Evolutionary conservation across 2,329 filamentous ascomycete species (phyloP).

Genomic region (Cladosporium sp.): DNA sequence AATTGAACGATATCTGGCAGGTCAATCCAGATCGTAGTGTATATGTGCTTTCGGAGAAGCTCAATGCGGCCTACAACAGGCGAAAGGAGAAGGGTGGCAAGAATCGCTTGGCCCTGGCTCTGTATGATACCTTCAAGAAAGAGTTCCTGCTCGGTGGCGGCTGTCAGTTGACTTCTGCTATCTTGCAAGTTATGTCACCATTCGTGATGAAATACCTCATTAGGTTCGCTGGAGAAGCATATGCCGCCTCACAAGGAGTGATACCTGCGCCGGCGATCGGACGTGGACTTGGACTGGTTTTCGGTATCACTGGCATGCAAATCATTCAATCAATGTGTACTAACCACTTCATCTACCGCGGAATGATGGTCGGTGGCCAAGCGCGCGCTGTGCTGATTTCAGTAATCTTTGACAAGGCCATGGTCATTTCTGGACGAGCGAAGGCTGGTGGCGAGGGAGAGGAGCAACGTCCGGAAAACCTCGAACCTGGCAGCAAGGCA

Average conservation of each 20-base stretch:
- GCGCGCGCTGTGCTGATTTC: conserved; percentile 76
- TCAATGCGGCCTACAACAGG: conserved; percentile 62
- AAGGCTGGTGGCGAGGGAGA: conserved; percentile 68
- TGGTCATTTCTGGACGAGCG: conserved; percentile 82
- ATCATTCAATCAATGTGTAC: conserved; percentile 73
- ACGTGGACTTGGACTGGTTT: conserved; percentile 72
- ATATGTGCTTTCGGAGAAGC: conserved; percentile 61
- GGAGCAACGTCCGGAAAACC: conserved; percentile 36
- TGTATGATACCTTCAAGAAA: conserved; percentile 79
- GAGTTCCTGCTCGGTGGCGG: conserved; percentile 84
- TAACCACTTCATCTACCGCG: conserved; percentile 89
- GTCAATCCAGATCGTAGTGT: conserved; percentile 79
- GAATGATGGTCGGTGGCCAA: conserved; percentile 89
- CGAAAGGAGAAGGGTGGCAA: conserved; percentile 60
- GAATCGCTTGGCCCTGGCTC: conserved; percentile 70
- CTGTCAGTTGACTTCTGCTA: conserved; percentile 67
- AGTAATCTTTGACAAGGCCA: conserved; percentile 86
- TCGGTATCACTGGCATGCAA: conserved; percentile 85
- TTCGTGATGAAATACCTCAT: conserved; percentile 86
- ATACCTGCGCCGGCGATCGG: conserved; percentile 64
- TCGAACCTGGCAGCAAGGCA: conserved; percentile 45
- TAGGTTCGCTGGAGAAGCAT: conserved; percentile 76
- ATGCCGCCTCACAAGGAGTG: conserved; percentile 52
- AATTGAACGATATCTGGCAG: conserved; percentile 80
- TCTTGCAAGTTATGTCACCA: conserved; percentile 74